Conservation (phyloP, 805 yeast species). For the Starmerella vaccinii region DNA sequence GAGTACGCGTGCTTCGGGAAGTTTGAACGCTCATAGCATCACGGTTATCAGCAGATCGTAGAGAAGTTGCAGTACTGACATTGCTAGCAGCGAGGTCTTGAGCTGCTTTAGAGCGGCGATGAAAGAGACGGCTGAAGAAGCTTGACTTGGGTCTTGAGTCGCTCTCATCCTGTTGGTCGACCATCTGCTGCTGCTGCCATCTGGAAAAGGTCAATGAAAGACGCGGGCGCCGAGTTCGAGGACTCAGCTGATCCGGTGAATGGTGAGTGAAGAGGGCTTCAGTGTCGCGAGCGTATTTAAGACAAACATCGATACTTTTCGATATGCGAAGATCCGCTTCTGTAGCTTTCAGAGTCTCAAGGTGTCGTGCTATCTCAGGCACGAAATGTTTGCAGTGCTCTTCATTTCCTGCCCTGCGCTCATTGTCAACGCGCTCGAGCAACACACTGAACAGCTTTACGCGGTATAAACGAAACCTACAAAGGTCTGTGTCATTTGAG, state of each 20-base stretch:
- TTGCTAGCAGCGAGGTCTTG: not conserved
- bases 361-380: conserved; percentile 12
- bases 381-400: not conserved
- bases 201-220: not conserved
- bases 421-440: conserved; percentile 13
- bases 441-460: conserved; percentile 14
- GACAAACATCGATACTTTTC: not conserved
- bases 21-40: not conserved
- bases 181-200: conserved; percentile 1
- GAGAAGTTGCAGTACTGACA: not conserved
- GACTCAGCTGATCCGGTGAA: not conserved
- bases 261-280: not conserved
- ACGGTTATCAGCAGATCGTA: not conserved
- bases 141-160: too few relatives aligned
- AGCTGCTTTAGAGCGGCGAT: not conserved
- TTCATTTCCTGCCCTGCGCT: not conserved
- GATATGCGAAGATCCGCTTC: not conserved
- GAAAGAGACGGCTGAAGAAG: not conserved
- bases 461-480: conserved; percentile 16
- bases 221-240: not conserved
- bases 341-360: not conserved
- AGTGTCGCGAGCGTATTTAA: not conserved
- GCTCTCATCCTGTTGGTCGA: not conserved
- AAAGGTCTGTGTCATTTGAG: conserved; percentile 9
- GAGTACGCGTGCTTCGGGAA: not conserved